Evolutionary conservation across 2,329 filamentous ascomycete genomes (phyloP).

Genomic region (Bisporella sp.): DNA sequence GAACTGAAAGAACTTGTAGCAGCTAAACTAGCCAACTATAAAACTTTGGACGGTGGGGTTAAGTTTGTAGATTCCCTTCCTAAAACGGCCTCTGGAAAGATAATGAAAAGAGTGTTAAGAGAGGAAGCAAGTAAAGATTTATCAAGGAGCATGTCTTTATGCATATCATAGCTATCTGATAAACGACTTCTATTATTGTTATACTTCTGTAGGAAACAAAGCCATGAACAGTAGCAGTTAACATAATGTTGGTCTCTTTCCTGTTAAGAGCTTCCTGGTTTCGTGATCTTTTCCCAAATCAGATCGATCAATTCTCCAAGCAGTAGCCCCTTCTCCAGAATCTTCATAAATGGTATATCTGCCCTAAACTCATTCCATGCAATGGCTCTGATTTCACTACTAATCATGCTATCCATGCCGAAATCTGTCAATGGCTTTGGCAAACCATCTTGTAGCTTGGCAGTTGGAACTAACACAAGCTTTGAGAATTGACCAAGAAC

Average conservation of each 20-base stretch:
- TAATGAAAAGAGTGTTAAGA: slow-evolving; percentile 23
- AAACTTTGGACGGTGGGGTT: slow-evolving; percentile 35
- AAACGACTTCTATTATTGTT: too few species aligned
- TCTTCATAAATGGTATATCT: neutral
- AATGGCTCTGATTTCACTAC: neutral
- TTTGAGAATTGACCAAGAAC: neutral
- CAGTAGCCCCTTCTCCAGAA: neutral
- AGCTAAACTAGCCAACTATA: slow-evolving; percentile 37
- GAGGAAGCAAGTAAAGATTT: slow-evolving; percentile 2
- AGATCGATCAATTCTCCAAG: neutral
- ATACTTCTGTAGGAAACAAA: too few species aligned
- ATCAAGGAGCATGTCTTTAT: neutral
- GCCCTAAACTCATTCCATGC: neutral
- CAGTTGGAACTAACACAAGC: neutral
- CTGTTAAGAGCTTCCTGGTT: neutral
- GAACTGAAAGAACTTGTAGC: slow-evolving; percentile 35
- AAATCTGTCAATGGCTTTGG: neutral
- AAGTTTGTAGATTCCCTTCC: slow-evolving; percentile 40
- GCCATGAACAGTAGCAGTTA: too few species aligned
- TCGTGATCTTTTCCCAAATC: neutral
- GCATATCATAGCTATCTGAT: too few species aligned
- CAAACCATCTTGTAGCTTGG: neutral
- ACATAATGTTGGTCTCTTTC: too few species aligned
- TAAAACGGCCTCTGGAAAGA: slow-evolving; percentile 41
- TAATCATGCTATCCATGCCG: neutral